These are phyloP conservation scores for Gossypium davidsonii DNA, from an alignment of 441 rosid species.

Conservation along the genomic window DNA sequence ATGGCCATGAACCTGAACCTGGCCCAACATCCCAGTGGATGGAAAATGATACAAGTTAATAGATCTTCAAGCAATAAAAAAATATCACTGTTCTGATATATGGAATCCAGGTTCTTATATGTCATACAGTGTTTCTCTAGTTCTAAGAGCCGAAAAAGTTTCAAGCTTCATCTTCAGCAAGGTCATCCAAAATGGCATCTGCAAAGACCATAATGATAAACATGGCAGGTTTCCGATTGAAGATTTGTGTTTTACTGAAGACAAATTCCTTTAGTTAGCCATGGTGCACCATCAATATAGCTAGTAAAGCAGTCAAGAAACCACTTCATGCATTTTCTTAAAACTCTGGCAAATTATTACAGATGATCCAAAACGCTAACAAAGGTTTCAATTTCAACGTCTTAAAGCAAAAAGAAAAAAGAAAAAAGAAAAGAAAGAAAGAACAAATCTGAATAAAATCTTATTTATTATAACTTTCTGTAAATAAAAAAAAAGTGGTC, in stretches of 20 bases:
- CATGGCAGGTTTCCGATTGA: not conserved
- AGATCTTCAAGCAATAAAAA: not conserved
- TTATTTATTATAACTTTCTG: not conserved
- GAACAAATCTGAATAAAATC: not conserved
- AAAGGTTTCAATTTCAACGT: not conserved
- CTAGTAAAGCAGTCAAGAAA: constrained; percentile 4
- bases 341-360: not conserved
- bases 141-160: not conserved
- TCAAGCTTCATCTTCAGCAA: not conserved
- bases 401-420: not conserved
- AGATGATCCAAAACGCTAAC: not conserved
- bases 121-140: not conserved
- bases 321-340: not conserved
- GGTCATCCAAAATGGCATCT: constrained; percentile 5
- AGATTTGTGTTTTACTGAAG: too few species aligned
- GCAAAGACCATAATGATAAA: not conserved
- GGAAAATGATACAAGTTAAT: not conserved
- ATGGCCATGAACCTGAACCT: not conserved
- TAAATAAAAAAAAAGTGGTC: not conserved
- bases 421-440: not conserved
- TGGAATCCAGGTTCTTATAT: not conserved
- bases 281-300: not conserved
- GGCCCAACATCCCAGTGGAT: not conserved
- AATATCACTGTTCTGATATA: not conserved
- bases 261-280: too few species aligned